A percentile compares a stretch with the other conserved stretches of the same genome.
phyloP scores from a whole-genome alignment of 257 asterid genomes.

The Jacaranda copaia region DNA sequence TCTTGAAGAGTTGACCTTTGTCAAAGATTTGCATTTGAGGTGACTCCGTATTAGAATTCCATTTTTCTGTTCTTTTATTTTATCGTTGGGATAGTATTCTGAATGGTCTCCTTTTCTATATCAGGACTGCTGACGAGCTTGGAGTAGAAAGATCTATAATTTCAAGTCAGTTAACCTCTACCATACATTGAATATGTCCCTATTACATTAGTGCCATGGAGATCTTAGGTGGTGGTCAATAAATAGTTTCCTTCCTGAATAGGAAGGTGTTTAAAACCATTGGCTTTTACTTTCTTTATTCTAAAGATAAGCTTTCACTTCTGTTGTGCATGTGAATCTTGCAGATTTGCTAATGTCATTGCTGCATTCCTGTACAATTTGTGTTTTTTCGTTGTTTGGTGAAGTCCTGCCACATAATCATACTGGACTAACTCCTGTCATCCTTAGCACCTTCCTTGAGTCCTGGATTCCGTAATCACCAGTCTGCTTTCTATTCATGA shows the following conservation, averaged over 20 bases:
- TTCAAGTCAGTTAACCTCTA: conserved; percentile 58
- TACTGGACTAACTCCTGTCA: conserved; percentile 12
- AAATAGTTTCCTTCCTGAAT: conserved; percentile 6
- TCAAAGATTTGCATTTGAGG: conserved; percentile 80
- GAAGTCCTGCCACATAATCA: conserved; percentile 5
- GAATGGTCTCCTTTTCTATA: conserved; percentile 29
- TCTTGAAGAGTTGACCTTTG: conserved; percentile 65
- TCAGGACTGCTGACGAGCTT: conserved; percentile 79
- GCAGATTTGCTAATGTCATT: no score
- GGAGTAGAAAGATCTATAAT: conserved; percentile 68
- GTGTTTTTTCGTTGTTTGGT: conserved; percentile 6
- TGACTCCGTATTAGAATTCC: conserved; percentile 33
- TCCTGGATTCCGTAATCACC: background rate
- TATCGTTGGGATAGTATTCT: conserved; percentile 17
- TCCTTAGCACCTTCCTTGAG: conserved; percentile 9
- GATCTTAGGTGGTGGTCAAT: conserved; percentile 26
- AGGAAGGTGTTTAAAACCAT: conserved; percentile 19
- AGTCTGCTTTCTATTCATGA: background rate
- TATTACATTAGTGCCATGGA: background rate
- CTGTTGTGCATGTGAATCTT: background rate
- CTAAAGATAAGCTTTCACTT: background rate
- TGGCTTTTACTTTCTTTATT: background rate
- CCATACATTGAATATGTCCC: background rate
- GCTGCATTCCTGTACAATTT: no score
- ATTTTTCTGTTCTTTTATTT: background rate